These are phyloP conservation scores for Penicillium crystallinum DNA, from an alignment of 495 filamentous ascomycete genomes.

Conservation along the genomic window DNA sequence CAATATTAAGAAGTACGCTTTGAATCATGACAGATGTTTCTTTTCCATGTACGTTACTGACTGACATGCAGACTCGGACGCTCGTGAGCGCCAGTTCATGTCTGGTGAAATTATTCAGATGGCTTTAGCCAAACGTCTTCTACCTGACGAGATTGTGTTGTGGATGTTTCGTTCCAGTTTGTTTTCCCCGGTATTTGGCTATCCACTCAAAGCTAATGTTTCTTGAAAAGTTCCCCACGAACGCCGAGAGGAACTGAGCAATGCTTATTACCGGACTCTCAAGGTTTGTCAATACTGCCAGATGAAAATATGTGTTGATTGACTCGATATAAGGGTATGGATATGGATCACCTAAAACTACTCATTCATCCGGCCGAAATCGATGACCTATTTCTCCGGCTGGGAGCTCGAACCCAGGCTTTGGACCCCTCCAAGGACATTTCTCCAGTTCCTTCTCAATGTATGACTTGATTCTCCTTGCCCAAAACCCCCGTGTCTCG, in stretches of 20 bases:
- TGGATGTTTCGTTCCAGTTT: slow-evolving; percentile 69
- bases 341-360: slow-evolving; percentile 17
- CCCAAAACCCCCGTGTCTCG: neutral
- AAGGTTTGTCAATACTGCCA: slow-evolving; percentile 26
- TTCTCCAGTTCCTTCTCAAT: slow-evolving; percentile 18
- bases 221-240: slow-evolving; percentile 48
- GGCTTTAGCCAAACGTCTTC: slow-evolving; percentile 45
- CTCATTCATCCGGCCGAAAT: slow-evolving; percentile 31
- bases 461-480: slow-evolving; percentile 9
- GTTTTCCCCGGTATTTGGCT: neutral
- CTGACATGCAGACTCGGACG: slow-evolving; percentile 32
- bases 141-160: slow-evolving; percentile 65
- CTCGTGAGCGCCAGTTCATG: slow-evolving; percentile 58
- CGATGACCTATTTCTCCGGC: slow-evolving; percentile 26
- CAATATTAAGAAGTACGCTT: slow-evolving; percentile 35
- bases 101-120: slow-evolving; percentile 52
- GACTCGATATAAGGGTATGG: slow-evolving; percentile 14
- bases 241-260: slow-evolving; percentile 53
- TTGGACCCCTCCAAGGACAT: slow-evolving; percentile 24
- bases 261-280: slow-evolving; percentile 57
- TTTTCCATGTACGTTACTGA: slow-evolving; percentile 8
- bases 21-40: neutral
- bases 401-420: slow-evolving; percentile 30
- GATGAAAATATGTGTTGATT: neutral
- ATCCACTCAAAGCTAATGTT: slow-evolving; percentile 8